phyloP scores from a whole-genome alignment of 2,329 filamentous ascomycete genomes.

The Meredithiella fracta region DNA sequence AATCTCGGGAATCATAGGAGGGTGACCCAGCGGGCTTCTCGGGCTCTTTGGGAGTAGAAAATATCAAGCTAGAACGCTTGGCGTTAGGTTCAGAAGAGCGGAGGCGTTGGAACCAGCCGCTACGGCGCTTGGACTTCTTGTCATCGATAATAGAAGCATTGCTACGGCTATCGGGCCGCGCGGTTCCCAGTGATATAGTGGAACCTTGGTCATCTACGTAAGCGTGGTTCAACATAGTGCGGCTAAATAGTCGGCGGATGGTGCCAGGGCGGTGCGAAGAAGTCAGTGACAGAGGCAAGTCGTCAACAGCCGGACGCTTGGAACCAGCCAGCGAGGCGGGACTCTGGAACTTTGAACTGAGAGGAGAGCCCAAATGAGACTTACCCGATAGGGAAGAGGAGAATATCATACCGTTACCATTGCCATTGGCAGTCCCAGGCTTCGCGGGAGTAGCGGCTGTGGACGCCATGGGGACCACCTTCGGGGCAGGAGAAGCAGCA shows the following conservation, averaged over 20 bases:
- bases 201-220: conserved; percentile 32
- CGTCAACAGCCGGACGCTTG: conserved; percentile 32
- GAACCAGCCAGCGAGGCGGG: conserved; percentile 21
- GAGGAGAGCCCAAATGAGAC: conserved; percentile 11
- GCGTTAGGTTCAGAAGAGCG: conserved; percentile 23
- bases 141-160: conserved; percentile 30
- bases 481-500: background rate
- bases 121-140: conserved; percentile 37
- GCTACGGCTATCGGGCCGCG: conserved; percentile 35
- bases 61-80: conserved; percentile 28
- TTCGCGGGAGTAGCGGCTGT: conserved; percentile 1
- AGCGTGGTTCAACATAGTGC: conserved; percentile 36
- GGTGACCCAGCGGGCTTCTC: conserved; percentile 32
- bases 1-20: conserved; percentile 45
- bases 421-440: conserved; percentile 14
- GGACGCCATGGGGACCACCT: background rate
- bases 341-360: conserved; percentile 16
- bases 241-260: conserved; percentile 41
- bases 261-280: conserved; percentile 36
- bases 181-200: conserved; percentile 17
- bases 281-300: conserved; percentile 35
- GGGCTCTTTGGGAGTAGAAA: conserved; percentile 18
- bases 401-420: conserved; percentile 25
- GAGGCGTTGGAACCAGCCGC: conserved; percentile 43
- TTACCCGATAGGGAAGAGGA: conserved; percentile 1